phyloP scores from a whole-genome alignment of 108 stramenopile species.

The Schizochytrium sp. region DNA sequence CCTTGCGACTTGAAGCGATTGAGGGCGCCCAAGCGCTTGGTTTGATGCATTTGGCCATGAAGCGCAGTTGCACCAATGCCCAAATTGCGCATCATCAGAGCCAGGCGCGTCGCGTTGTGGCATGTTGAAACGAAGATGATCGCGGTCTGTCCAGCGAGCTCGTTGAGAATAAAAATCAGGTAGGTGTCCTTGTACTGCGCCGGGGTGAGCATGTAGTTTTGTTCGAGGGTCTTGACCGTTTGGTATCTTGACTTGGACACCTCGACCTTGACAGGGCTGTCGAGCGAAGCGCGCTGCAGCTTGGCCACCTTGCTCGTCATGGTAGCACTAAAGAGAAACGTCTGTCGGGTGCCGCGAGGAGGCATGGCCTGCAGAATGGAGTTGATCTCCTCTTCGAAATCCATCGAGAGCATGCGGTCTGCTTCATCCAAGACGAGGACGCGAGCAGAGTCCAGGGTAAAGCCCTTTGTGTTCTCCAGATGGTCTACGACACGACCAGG shows the following conservation, averaged over 20 bases:
- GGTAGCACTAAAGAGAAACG: conserved; percentile 94
- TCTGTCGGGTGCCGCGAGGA: conserved; percentile 49
- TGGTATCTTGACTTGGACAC: conserved; percentile 79
- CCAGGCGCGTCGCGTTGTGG: conserved; percentile 82
- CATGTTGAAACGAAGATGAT: conserved; percentile 95
- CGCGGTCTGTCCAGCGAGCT: conserved; percentile 85
- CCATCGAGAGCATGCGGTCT: conserved; percentile 90
- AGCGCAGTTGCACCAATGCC: conserved; percentile 91
- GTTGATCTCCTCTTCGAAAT: conserved; percentile 69
- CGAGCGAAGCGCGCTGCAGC: conserved; percentile 84
- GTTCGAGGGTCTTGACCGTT: conserved; percentile 84
- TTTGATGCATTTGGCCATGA: conserved; percentile 96
- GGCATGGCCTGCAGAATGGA: conserved; percentile 81
- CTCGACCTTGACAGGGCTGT: conserved; percentile 79
- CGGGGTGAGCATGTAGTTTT: conserved; percentile 95
- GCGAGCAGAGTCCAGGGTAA: conserved; percentile 71
- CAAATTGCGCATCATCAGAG: conserved; percentile 86
- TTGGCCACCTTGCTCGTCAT: conserved; percentile 97
- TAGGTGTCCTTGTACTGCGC: conserved; percentile 99
- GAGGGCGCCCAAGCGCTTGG: conserved; percentile 90
- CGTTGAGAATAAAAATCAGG: conserved; percentile 88
- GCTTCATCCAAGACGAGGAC: conserved; percentile 97
- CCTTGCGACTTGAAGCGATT: conserved; percentile 76
- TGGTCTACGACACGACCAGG: conserved; percentile 95
- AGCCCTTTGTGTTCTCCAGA: conserved; percentile 95